Conservation (phyloP, 2,329 filamentous ascomycete genomes). For the Ophiostoma pallidulum region DNA sequence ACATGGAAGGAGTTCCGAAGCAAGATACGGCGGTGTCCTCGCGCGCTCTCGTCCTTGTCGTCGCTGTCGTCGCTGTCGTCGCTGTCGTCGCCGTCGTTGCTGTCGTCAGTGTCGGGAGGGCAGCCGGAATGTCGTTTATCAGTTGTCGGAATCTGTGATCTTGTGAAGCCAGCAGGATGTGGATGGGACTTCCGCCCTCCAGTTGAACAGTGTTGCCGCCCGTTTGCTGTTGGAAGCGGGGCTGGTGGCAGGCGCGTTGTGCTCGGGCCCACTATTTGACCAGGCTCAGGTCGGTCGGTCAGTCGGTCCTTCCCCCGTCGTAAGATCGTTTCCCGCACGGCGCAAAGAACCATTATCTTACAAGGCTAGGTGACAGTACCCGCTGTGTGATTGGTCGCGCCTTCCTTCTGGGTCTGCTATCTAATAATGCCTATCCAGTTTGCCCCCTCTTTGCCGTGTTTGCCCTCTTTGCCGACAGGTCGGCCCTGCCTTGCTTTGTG, state of each 20-base stretch:
- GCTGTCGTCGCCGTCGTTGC: not conserved
- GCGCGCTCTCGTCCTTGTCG: not conserved
- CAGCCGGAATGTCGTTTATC: too few species aligned
- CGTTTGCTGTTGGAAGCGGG: not conserved
- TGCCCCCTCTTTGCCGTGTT: too few species aligned
- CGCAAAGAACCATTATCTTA: not conserved
- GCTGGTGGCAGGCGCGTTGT: not conserved
- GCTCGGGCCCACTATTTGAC: conserved; percentile 1
- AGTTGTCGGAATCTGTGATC: conserved; percentile 1
- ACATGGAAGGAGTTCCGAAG: too few species aligned
- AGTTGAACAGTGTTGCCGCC: too few species aligned
- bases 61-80: not conserved
- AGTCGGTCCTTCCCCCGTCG: too few species aligned
- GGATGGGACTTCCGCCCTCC: too few species aligned
- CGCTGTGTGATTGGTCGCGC: conserved; percentile 1
- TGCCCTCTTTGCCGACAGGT: too few species aligned
- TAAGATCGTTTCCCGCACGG: not conserved
- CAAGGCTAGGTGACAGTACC: not conserved
- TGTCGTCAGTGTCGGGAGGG: not conserved
- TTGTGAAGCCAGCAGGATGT: too few species aligned
- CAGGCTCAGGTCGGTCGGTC: too few species aligned
- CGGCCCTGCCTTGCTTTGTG: too few species aligned
- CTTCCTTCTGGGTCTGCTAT: not conserved
- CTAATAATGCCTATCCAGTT: too few species aligned
- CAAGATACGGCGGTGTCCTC: too few species aligned